phyloP scores from a whole-genome alignment of 2,329 filamentous ascomycete species.

The Parastagonospora nodorum region DNA sequence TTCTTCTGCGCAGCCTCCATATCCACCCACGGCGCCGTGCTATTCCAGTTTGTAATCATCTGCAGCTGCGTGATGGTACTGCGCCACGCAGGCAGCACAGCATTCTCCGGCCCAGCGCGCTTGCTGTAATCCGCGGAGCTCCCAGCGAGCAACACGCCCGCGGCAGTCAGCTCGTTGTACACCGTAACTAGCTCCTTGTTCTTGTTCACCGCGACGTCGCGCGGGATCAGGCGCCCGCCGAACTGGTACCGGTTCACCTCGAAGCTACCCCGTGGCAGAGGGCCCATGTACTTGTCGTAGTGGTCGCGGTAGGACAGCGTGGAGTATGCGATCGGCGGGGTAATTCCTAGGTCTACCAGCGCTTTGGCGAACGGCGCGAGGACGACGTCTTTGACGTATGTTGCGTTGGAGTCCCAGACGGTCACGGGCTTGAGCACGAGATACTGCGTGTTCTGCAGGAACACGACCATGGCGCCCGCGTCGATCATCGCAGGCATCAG shows the following conservation, averaged over 20 bases:
- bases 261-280: slow-evolving; percentile 27
- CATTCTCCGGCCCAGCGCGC: slow-evolving; percentile 18
- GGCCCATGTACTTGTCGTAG: slow-evolving; percentile 30
- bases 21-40: slow-evolving; percentile 12
- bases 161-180: slow-evolving; percentile 13
- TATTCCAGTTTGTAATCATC: slow-evolving; percentile 27
- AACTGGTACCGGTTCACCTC: slow-evolving; percentile 27
- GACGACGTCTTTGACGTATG: slow-evolving; percentile 22
- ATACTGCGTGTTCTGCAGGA: slow-evolving; percentile 14
- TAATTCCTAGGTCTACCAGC: slow-evolving; percentile 22
- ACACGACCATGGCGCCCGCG: slow-evolving; percentile 25
- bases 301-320: slow-evolving; percentile 31
- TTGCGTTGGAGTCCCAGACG: slow-evolving; percentile 15
- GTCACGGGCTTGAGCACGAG: slow-evolving; percentile 22
- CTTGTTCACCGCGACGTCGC: slow-evolving; percentile 21
- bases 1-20: slow-evolving; percentile 10
- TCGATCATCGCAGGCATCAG: slow-evolving; percentile 26
- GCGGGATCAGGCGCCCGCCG: slow-evolving; percentile 24
- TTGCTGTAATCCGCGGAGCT: slow-evolving; percentile 22
- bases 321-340: slow-evolving; percentile 23
- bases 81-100: slow-evolving; percentile 32
- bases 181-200: slow-evolving; percentile 18
- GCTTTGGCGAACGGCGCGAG: slow-evolving; percentile 28
- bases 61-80: slow-evolving; percentile 22
- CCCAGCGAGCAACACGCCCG: slow-evolving; percentile 22